Evolutionary conservation across 129 eudicot genomes (phyloP).

Genomic region (Tagetes patula): DNA sequence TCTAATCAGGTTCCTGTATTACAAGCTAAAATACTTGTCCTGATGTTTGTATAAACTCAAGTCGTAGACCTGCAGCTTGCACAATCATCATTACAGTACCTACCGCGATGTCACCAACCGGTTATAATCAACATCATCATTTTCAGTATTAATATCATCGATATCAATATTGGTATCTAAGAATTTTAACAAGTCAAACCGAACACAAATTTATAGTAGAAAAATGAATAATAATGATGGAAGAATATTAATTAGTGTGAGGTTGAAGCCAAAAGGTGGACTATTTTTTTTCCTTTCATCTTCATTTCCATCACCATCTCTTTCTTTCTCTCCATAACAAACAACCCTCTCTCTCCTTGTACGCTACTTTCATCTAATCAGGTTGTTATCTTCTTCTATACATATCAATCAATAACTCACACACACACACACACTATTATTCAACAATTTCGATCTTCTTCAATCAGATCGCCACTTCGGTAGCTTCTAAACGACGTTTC

Average conservation of each 20-base stretch:
- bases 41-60: no score
- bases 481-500: slow-evolving; percentile 16
- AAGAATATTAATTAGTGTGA: not conserved
- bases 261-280: not conserved
- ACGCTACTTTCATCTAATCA: slow-evolving; percentile 32
- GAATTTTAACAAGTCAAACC: no score
- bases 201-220: no score
- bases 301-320: slow-evolving; percentile 30
- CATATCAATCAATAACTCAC: not conserved
- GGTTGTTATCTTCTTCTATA: slow-evolving; percentile 31
- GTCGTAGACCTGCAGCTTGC: no score
- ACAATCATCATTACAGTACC: no score
- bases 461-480: slow-evolving; percentile 32
- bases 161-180: no score
- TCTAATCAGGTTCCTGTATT: no score
- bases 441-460: slow-evolving; percentile 20
- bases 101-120: no score
- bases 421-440: not conserved
- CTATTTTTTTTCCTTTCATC: not conserved
- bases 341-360: slow-evolving; percentile 29
- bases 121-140: no score
- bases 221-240: not conserved
- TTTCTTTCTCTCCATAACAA: slow-evolving; percentile 18
- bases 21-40: no score
- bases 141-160: no score